Conservation (phyloP, 805 yeast species). For the Starmerella gropengiesseri region DNA sequence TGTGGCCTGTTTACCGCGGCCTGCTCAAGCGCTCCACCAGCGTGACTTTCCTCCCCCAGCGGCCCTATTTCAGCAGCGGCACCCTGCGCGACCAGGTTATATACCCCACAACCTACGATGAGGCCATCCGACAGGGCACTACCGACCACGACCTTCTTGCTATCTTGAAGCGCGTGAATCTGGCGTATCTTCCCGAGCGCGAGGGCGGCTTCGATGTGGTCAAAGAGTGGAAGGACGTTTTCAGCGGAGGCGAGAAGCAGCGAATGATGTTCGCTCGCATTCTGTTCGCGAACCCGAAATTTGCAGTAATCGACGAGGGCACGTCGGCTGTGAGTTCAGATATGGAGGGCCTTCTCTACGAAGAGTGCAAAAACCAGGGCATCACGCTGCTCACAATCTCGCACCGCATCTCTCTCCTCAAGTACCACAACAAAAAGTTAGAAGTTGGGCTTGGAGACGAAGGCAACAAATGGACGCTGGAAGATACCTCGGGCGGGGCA, state of each 20-base stretch:
- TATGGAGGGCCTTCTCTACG: slow-evolving; percentile 78
- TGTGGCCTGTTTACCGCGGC: slow-evolving; percentile 86
- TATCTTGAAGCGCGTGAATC: slow-evolving; percentile 61
- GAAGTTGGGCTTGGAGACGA: slow-evolving; percentile 50
- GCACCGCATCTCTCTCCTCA: slow-evolving; percentile 72
- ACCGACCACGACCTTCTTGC: slow-evolving; percentile 59
- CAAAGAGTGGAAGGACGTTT: slow-evolving; percentile 78
- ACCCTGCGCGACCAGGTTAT: slow-evolving; percentile 84
- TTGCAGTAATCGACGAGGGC: slow-evolving; percentile 83
- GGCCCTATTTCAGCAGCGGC: slow-evolving; percentile 69
- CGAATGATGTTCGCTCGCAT: slow-evolving; percentile 80
- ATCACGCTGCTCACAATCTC: slow-evolving; percentile 73
- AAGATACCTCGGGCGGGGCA: slow-evolving; percentile 53
- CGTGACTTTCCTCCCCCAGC: slow-evolving; percentile 71
- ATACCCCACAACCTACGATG: slow-evolving; percentile 69
- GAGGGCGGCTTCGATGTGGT: slow-evolving; percentile 39
- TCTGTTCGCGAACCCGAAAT: slow-evolving; percentile 64
- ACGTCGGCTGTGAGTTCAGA: slow-evolving; percentile 86
- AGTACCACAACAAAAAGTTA: slow-evolving; percentile 69
- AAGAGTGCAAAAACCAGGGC: slow-evolving; percentile 52
- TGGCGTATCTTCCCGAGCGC: slow-evolving; percentile 69
- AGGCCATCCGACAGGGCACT: slow-evolving; percentile 61
- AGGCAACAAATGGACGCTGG: slow-evolving; percentile 43
- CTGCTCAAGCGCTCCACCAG: slow-evolving; percentile 61
- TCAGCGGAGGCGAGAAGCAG: slow-evolving; percentile 95